phyloP scores from a whole-genome alignment of 768 basidiomycete genomes.

The Crucibulum laeve region DNA sequence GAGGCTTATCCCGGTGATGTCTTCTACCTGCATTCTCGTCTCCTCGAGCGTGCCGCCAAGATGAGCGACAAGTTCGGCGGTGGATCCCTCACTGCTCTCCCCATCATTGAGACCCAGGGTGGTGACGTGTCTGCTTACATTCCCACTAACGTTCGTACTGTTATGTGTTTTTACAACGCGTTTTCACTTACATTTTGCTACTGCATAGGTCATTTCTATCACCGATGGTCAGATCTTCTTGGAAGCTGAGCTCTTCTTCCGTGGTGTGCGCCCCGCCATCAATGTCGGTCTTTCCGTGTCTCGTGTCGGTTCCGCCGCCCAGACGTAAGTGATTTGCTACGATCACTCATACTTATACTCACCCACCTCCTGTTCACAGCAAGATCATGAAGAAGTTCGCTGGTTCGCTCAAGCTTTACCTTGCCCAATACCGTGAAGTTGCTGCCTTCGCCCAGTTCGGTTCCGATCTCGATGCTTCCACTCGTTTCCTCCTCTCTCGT shows the following conservation, averaged over 20 bases:
- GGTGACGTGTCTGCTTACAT: conserved; percentile 99
- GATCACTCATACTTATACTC: background rate
- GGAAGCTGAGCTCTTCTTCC: conserved; percentile 99
- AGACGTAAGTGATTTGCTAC: conserved; percentile 67
- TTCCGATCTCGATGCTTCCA: conserved; percentile 99
- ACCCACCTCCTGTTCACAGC: conserved; percentile 27
- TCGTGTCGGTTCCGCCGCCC: conserved; percentile 99
- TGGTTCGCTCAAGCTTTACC: conserved; percentile 98
- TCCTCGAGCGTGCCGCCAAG: conserved; percentile 99
- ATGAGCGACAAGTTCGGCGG: conserved; percentile 99
- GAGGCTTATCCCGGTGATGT: conserved; percentile 99
- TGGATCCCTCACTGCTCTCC: conserved; percentile 96
- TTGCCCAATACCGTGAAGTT: conserved; percentile 99
- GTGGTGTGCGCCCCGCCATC: conserved; percentile 99
- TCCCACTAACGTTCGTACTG: conserved; percentile 71
- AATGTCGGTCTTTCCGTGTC: conserved; percentile 99
- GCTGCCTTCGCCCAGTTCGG: conserved; percentile 99
- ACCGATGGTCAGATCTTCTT: conserved; percentile 99
- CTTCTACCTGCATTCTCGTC: conserved; percentile 99
- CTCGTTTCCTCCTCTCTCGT: conserved; percentile 96
- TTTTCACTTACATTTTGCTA: conserved; percentile 8
- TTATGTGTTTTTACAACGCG: conserved; percentile 3
- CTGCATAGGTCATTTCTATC: conserved; percentile 94
- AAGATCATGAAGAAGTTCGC: conserved; percentile 99
- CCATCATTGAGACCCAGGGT: conserved; percentile 99